Evolutionary conservation across 2,329 filamentous ascomycete species (phyloP).

Genomic region (Cryoendolithus antarcticus): DNA sequence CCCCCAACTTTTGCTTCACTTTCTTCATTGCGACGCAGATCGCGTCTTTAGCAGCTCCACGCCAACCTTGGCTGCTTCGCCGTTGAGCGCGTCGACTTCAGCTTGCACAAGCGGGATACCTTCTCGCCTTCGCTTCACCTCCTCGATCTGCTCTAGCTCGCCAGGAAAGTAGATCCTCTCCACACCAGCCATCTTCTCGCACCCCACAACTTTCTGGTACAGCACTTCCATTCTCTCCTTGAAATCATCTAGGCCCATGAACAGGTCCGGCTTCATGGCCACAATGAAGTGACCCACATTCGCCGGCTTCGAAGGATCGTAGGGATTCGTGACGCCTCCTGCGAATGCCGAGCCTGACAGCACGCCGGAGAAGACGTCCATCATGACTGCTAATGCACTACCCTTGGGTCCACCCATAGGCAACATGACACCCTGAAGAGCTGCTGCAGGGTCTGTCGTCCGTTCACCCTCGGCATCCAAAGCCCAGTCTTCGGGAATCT

Average conservation of each 20-base stretch:
- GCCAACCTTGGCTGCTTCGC: conserved; percentile 35
- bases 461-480: conserved; percentile 51
- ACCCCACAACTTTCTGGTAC: conserved; percentile 39
- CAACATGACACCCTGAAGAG: conserved; percentile 66
- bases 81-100: conserved; percentile 38
- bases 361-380: conserved; percentile 77
- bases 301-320: conserved; percentile 45
- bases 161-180: conserved; percentile 46
- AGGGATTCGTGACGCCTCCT: conserved; percentile 64
- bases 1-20: too few species aligned
- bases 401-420: conserved; percentile 80
- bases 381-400: conserved; percentile 39
- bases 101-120: conserved; percentile 39
- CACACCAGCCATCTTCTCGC: conserved; percentile 41
- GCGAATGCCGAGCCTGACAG: conserved; percentile 68
- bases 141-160: conserved; percentile 41
- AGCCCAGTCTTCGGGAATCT: conserved; percentile 63
- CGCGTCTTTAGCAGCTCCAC: conserved; percentile 2
- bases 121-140: conserved; percentile 27
- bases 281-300: conserved; percentile 25
- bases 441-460: conserved; percentile 48
- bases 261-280: conserved; percentile 24
- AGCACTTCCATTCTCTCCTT: conserved; percentile 42
- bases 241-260: conserved; percentile 22
- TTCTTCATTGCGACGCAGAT: too few species aligned